A percentile compares a stretch with the other conserved stretches of the same genome.
Conservation (phyloP, 225 moss, liverwort and hornwort genomes). For the Sphagnum contortum region DNA sequence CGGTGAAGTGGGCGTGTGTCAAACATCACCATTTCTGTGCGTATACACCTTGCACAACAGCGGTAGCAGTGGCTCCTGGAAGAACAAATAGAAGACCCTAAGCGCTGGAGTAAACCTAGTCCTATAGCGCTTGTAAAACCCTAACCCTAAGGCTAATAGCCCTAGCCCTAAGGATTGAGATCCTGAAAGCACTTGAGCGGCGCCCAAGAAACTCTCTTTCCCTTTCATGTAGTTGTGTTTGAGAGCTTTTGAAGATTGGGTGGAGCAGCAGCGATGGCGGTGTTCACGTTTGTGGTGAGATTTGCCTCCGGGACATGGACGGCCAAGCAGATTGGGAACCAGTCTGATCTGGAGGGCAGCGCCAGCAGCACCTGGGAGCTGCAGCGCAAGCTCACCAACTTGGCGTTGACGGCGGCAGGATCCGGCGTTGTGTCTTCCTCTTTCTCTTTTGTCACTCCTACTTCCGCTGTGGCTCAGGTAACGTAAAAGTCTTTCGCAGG, state of each 20-base stretch:
- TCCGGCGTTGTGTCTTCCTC: conserved; percentile 69
- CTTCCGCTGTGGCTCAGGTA: conserved; percentile 83
- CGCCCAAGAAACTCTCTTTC: conserved; percentile 4
- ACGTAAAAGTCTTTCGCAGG: background rate
- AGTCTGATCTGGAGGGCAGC: conserved; percentile 63
- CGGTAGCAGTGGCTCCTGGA: too few species aligned
- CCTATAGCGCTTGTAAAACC: background rate
- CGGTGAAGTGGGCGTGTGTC: too few species aligned
- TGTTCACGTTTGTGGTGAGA: conserved; percentile 81
- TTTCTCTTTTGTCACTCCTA: conserved; percentile 74
- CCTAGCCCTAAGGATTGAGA: background rate
- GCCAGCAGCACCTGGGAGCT: conserved; percentile 69
- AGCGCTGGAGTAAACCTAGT: too few species aligned
- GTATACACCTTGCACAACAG: too few species aligned
- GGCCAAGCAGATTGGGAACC: conserved; percentile 80
- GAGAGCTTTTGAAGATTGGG: background rate
- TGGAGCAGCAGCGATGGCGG: conserved; percentile 39
- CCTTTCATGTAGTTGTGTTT: too few species aligned
- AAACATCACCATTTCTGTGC: too few species aligned
- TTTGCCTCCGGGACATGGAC: conserved; percentile 64
- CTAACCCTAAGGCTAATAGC: background rate
- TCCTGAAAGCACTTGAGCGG: too few species aligned
- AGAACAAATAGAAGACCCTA: too few species aligned
- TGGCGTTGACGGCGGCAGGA: conserved; percentile 65
- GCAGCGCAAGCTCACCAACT: conserved; percentile 75